Percentiles rank a stretch among this genome's conserved stretches.
phyloP scores from a whole-genome alignment of 805 yeast genomes.

The Candida glaebosa region DNA sequence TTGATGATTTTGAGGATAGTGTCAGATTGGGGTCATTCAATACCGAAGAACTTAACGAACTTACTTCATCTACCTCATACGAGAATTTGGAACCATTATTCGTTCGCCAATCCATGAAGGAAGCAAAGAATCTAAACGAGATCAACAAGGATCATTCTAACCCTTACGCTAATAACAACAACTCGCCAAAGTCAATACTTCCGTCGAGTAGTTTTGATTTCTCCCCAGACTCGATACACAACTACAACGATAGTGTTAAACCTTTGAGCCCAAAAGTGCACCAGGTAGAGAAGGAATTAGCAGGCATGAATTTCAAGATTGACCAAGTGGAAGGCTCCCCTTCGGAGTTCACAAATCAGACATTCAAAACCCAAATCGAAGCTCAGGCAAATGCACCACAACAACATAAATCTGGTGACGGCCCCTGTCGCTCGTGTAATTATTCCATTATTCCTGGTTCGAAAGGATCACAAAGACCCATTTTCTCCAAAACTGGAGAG shows the following conservation, averaged over 20 bases:
- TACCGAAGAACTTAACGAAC: constrained; percentile 9
- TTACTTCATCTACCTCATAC: constrained; percentile 11
- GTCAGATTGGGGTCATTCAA: neutral
- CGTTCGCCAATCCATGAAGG: constrained; percentile 12
- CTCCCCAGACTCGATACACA: neutral
- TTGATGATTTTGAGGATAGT: constrained; percentile 3
- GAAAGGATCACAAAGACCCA: constrained; percentile 49
- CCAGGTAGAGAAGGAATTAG: constrained; percentile 29
- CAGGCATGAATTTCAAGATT: constrained; percentile 23
- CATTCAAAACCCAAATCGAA: constrained; percentile 1
- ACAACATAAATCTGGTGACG: constrained; percentile 57
- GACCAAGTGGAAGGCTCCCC: constrained; percentile 9
- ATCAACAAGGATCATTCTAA: neutral
- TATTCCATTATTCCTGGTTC: constrained; percentile 42
- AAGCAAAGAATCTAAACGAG: neutral
- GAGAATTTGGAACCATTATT: constrained; percentile 20
- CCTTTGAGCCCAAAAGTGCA: constrained; percentile 36
- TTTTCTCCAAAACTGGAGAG: constrained; percentile 82
- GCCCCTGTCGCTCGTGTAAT: constrained; percentile 79
- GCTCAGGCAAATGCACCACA: neutral
- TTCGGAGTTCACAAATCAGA: constrained; percentile 6
- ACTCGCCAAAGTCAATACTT: neutral
- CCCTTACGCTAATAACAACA: neutral
- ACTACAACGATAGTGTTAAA: constrained; percentile 11
- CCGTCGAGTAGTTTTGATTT: neutral